Percentiles rank a stretch among this genome's conserved stretches.
These are phyloP conservation scores for Xylariaceae sp. DNA, from an alignment of 2,329 filamentous ascomycete genomes.

Conservation along the genomic window DNA sequence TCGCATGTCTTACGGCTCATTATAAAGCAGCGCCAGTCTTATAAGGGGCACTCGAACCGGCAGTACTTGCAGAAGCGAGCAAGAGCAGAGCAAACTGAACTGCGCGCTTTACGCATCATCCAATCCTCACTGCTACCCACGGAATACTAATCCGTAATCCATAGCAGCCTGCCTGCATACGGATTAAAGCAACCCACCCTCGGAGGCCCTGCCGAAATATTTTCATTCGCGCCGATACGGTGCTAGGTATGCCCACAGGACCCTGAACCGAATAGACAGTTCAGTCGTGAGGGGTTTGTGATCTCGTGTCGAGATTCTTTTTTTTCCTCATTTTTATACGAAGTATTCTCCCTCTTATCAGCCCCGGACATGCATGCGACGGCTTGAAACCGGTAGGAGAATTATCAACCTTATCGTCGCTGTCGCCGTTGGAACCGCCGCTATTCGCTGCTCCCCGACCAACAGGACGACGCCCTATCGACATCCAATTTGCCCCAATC, in stretches of 20 bases:
- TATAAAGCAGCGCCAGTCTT: conserved; percentile 8
- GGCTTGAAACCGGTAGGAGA: background rate
- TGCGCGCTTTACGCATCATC: conserved; percentile 24
- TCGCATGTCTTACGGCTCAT: background rate
- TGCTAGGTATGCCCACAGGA: conserved; percentile 15
- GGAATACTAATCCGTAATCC: no score
- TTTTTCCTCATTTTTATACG: conserved; percentile 4
- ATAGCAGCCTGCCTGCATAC: no score
- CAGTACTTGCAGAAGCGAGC: no score
- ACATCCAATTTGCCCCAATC: conserved; percentile 15
- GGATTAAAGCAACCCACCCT: conserved; percentile 2
- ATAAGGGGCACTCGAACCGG: no score
- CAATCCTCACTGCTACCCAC: no score
- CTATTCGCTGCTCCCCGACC: background rate
- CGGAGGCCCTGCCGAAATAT: background rate
- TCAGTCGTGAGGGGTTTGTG: conserved; percentile 11
- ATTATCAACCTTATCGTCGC: conserved; percentile 5
- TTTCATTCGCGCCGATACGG: conserved; percentile 9
- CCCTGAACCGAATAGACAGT: conserved; percentile 4
- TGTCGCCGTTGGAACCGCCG: background rate
- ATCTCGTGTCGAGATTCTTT: conserved; percentile 5
- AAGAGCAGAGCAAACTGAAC: conserved; percentile 12
- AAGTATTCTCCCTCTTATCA: conserved; percentile 1
- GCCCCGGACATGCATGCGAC: conserved; percentile 5
- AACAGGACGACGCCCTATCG: conserved; percentile 9